Base-by-base conservation (phyloP, 495 filamentous ascomycete genomes). In the Lasiosphaeris hirsuta region DNA sequence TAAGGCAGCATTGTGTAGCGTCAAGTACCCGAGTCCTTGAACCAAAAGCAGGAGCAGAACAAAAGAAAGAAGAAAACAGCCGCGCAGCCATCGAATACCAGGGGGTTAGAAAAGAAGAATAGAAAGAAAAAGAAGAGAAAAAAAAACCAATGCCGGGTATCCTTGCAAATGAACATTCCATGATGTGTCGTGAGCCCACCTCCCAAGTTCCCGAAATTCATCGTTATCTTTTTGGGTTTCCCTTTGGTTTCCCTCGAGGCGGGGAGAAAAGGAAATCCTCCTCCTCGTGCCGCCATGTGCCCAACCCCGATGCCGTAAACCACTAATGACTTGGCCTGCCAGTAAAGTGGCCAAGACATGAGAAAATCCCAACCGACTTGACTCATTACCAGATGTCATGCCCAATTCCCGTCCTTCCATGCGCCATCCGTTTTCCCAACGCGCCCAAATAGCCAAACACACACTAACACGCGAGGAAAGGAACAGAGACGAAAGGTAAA, bases 121-220 rank as follows among this genome's bases (percentile, higher is more conserved):
- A n/a, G 34, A 51, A 17, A 19, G n/a, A 18, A n/a, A 8, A 10
- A 51, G 15, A 23, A 15, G 18, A 5, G 34, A 18, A 37, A 40
- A 51, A 40, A 19, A 23, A 19, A 18, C 39, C 5, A 40, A 40
- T 51, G 35, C 35, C 49, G 49, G 49, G 49, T 51, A 51, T 51
- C 49, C 49, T 49, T 40, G 10, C 49, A 51, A 51, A 46, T 51
- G 49, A 51, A 51, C 10, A 51, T 51, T 39, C 35, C 49, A 19
- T 51, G 15, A 33, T 10, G 17, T 40, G 7, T 19, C 36, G 33
- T 35, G 34, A 39, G 15, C 36, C 13, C 43, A 3, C 38, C n/a
- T 19, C 15, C 11, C 34, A 15, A 19, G 49, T 15, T 36, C 33
- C 35, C 36, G 10, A 36, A 13, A 40, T 39, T 34, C 15, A 10